These are phyloP conservation scores for Ambispora gerdemannii DNA, from an alignment of 192 early-diverging fungal species.

Conservation along the genomic window DNA sequence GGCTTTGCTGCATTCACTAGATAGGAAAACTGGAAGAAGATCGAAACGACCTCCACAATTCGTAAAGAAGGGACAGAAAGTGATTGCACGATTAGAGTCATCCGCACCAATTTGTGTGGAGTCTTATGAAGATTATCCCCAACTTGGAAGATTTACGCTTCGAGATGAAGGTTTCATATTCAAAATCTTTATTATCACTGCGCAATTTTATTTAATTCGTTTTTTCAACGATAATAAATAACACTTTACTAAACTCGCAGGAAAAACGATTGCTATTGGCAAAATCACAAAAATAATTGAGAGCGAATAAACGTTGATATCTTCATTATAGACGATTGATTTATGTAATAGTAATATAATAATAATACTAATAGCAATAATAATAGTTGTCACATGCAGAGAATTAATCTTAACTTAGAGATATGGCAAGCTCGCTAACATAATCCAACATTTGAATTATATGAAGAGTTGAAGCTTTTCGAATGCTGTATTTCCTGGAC, in stretches of 20 bases:
- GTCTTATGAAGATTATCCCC: constrained; percentile 78
- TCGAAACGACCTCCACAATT: constrained; percentile 88
- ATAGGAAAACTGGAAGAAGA: constrained; percentile 89
- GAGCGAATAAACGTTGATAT: neutral
- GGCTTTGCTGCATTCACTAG: constrained; percentile 83
- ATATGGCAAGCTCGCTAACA: no score
- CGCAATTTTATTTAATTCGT: no score
- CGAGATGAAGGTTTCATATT: constrained; percentile 83
- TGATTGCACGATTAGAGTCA: constrained; percentile 82
- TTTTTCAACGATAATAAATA: constrained; percentile 1
- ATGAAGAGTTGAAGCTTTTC: no score
- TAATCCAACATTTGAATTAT: no score
- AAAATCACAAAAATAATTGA: constrained; percentile 70
- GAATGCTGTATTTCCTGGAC: no score
- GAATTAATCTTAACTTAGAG: no score
- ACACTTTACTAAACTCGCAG: constrained; percentile 30
- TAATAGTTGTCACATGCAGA: no score
- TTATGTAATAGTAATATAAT: no score
- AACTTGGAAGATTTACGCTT: constrained; percentile 96
- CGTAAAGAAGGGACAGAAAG: constrained; percentile 87
- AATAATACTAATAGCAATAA: no score
- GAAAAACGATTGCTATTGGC: constrained; percentile 91
- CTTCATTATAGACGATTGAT: no score
- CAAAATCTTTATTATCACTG: neutral
- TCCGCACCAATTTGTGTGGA: constrained; percentile 80